These are phyloP conservation scores for Vigna reflexopilosa DNA, from an alignment of 306 rosid species.

Conservation along the genomic window DNA sequence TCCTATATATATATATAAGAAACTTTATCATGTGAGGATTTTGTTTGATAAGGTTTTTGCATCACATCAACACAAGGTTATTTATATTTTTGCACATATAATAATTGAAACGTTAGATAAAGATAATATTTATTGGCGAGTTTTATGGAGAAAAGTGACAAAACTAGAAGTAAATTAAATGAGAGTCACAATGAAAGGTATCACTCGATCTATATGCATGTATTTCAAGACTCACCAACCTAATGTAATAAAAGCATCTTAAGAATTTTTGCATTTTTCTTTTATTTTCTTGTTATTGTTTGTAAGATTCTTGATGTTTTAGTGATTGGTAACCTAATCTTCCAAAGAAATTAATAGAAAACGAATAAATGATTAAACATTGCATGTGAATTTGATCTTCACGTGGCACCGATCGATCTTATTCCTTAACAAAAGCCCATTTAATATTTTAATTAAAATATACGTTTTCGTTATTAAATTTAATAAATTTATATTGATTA, in stretches of 20 bases:
- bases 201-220: constrained; percentile 8
- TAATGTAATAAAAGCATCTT: neutral
- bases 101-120: neutral
- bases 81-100: neutral
- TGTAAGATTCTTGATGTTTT: neutral
- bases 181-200: constrained; percentile 16
- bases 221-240: constrained; percentile 30
- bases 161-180: constrained; percentile 13
- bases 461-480: too few species aligned
- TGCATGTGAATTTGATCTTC: constrained; percentile 24
- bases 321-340: neutral
- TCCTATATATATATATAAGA: constrained; percentile 16
- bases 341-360: neutral
- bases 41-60: neutral
- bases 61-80: too few species aligned
- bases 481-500: too few species aligned
- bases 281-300: neutral
- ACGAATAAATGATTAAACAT: neutral
- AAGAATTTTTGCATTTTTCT: neutral
- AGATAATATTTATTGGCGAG: constrained; percentile 1
- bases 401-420: neutral
- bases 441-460: too few species aligned
- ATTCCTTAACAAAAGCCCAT: too few species aligned
- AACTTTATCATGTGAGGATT: neutral
- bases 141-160: constrained; percentile 40